phyloP scores from a whole-genome alignment of 2,329 filamentous ascomycete genomes.

The Leptographium flavum region DNA sequence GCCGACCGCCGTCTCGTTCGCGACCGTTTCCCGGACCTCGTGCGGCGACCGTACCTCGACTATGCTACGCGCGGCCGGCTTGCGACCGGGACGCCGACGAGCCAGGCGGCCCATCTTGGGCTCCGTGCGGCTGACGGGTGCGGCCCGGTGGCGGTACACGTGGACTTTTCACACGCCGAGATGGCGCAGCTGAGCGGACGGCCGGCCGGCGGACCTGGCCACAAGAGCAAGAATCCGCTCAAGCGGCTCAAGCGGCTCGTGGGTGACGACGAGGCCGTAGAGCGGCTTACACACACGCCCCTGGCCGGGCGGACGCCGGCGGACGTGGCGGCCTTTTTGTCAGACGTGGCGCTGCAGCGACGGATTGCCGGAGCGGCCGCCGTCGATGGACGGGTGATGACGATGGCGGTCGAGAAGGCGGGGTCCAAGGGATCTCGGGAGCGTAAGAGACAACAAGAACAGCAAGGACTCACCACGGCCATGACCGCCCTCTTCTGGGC shows the following conservation, averaged over 20 bases:
- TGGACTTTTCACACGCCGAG: constrained; percentile 30
- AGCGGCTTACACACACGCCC: neutral
- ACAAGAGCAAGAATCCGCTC: neutral
- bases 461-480: constrained; percentile 16
- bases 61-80: no score
- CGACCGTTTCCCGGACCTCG: no score
- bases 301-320: constrained; percentile 14
- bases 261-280: neutral
- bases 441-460: no score
- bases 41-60: no score
- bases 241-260: neutral
- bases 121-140: no score
- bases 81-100: no score
- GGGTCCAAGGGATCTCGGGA: constrained; percentile 14
- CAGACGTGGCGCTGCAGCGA: constrained; percentile 18
- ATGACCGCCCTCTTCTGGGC: constrained; percentile 30
- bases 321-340: constrained; percentile 23
- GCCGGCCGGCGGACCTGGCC: no score
- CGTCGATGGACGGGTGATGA: constrained; percentile 13
- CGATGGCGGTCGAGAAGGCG: constrained; percentile 10
- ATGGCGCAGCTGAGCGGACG: constrained; percentile 12
- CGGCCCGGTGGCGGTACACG: constrained; percentile 21
- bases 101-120: no score
- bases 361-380: neutral
- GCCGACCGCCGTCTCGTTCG: no score